A percentile compares a stretch with the other conserved stretches of the same genome.
phyloP scores from a whole-genome alignment of 768 basidiomycete genomes.

The Dentipellis sp. region DNA sequence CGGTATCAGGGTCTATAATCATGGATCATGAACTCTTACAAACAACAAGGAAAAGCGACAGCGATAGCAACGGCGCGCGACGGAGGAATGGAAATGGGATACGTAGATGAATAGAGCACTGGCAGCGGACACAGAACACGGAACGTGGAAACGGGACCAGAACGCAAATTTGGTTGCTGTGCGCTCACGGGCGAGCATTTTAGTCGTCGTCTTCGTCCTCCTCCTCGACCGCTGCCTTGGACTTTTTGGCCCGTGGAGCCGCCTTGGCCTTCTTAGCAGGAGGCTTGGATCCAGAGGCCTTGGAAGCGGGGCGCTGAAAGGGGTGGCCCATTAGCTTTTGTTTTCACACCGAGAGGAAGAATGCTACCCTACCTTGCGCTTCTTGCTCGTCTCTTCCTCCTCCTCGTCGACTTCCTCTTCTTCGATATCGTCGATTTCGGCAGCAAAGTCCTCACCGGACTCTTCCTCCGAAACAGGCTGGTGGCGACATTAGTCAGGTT shows the following conservation, averaged over 20 bases:
- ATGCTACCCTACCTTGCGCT: conserved; percentile 63
- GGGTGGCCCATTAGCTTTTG: conserved; percentile 4
- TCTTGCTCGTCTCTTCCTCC: conserved; percentile 39
- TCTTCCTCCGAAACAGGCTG: conserved; percentile 26
- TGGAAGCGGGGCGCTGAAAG: conserved; percentile 3
- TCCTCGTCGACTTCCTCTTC: conserved; percentile 40
- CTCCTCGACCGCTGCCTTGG: conserved; percentile 39
- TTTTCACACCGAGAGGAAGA: neutral
- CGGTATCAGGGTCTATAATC: neutral
- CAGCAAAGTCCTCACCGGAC: conserved; percentile 39
- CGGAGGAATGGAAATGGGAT: too few relatives aligned
- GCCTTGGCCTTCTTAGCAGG: conserved; percentile 29
- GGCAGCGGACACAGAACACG: neutral
- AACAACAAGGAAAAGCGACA: too few relatives aligned
- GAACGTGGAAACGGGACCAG: neutral
- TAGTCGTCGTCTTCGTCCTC: conserved; percentile 26
- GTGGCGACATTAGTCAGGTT: neutral
- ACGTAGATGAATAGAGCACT: neutral
- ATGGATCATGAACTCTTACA: neutral
- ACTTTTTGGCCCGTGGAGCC: conserved; percentile 26
- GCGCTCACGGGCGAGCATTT: neutral
- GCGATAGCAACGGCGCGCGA: too few relatives aligned
- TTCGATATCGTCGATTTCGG: conserved; percentile 32
- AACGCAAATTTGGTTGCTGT: neutral
- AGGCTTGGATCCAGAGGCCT: neutral